Evolutionary conservation across 305 asterid species (phyloP).

Genomic region (Solanum hybrid): DNA sequence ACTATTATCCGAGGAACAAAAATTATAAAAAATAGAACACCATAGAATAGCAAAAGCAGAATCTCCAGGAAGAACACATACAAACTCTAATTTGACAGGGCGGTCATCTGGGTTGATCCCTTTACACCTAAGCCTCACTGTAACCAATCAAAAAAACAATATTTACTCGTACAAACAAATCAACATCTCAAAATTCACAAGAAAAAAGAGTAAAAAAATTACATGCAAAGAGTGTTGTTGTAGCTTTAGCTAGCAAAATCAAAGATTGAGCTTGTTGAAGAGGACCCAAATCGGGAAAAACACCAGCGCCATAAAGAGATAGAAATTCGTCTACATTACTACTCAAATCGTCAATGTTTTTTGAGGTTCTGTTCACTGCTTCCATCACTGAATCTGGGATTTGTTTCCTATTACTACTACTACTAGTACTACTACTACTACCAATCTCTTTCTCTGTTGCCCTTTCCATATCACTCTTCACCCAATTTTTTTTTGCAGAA

Average conservation of each 20-base stretch:
- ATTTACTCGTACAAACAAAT: background rate
- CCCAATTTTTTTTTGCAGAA: background rate
- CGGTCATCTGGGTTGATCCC: constrained; percentile 80
- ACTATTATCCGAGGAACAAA: background rate
- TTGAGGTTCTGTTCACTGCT: constrained; percentile 63
- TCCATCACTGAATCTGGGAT: constrained; percentile 67
- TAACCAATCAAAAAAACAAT: constrained; percentile 21
- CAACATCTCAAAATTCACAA: background rate
- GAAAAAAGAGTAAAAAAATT: background rate
- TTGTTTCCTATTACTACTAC: constrained; percentile 27
- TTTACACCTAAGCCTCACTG: constrained; percentile 64
- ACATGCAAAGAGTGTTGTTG: constrained; percentile 67
- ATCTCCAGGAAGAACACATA: constrained; percentile 17
- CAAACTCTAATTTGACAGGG: constrained; percentile 69
- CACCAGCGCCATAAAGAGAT: constrained; percentile 49
- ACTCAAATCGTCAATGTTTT: constrained; percentile 56
- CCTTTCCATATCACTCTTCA: background rate
- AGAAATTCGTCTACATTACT: constrained; percentile 54
- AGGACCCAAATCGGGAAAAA: constrained; percentile 64
- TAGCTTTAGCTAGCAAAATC: constrained; percentile 57
- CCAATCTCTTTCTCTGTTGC: background rate
- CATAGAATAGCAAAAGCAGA: background rate
- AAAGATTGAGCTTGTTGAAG: constrained; percentile 71
- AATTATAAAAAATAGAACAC: background rate
- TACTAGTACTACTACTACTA: constrained; percentile 29